A percentile compares a stretch with the other conserved stretches of the same genome.
These are phyloP conservation scores for Venustampulla echinocandica DNA, from an alignment of 495 filamentous ascomycete species.

Conservation along the genomic window DNA sequence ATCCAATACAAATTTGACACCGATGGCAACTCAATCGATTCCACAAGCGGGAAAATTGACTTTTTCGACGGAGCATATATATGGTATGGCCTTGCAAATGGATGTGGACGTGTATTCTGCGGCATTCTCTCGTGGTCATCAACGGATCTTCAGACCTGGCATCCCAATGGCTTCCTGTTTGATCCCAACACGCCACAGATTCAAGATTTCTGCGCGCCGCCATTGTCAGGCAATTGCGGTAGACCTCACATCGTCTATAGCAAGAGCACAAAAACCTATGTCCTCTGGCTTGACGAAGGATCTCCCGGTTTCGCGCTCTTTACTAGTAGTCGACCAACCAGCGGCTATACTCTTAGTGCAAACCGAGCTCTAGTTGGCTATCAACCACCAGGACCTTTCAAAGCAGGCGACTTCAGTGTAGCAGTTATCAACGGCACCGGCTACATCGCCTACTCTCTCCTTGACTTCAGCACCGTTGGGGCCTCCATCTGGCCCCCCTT, in stretches of 20 bases:
- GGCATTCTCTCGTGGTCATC: slow-evolving; percentile 12
- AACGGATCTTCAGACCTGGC: slow-evolving; percentile 12
- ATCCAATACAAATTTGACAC: slow-evolving; percentile 15
- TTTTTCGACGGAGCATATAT: slow-evolving; percentile 11
- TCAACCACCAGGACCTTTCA: slow-evolving; percentile 11
- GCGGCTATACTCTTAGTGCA: slow-evolving; percentile 1
- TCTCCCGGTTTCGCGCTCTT: slow-evolving; percentile 14
- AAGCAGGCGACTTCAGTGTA: slow-evolving; percentile 13
- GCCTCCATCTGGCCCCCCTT: slow-evolving; percentile 19
- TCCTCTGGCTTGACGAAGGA: slow-evolving; percentile 12
- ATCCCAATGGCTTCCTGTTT: slow-evolving; percentile 13
- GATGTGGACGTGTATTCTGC: slow-evolving; percentile 9
- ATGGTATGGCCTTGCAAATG: slow-evolving; percentile 14
- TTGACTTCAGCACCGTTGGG: slow-evolving; percentile 11
- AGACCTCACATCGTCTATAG: slow-evolving; percentile 13
- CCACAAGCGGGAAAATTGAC: slow-evolving; percentile 14
- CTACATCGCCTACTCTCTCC: slow-evolving; percentile 12
- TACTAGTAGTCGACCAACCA: slow-evolving; percentile 6
- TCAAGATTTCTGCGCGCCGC: slow-evolving; percentile 3
- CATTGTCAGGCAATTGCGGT: slow-evolving; percentile 6
- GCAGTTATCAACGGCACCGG: slow-evolving; percentile 14
- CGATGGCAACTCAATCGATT: slow-evolving; percentile 16
- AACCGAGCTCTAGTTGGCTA: slow-evolving; percentile 11
- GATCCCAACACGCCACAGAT: slow-evolving; percentile 8
- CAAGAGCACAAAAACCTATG: slow-evolving; percentile 5